Evolutionary conservation across 345 rosid species (phyloP).

Genomic region (Pistacia vera): DNA sequence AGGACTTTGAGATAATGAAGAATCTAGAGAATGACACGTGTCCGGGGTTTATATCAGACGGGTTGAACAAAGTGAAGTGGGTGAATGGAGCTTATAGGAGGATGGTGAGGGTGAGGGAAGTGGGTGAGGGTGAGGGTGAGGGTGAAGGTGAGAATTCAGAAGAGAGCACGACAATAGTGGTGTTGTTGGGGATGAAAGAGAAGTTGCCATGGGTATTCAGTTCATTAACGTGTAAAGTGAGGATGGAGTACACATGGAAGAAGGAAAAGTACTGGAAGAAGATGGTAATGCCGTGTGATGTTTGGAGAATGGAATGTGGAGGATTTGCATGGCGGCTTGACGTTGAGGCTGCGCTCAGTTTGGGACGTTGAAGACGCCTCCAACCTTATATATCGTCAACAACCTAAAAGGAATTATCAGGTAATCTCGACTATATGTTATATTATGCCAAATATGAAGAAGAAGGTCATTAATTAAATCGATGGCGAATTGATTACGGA

Average conservation of each 20-base stretch:
- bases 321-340: constrained; percentile 88
- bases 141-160: background rate
- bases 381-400: too few relatives aligned
- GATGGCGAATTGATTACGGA: too few relatives aligned
- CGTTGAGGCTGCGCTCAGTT: constrained; percentile 70
- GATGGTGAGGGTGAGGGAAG: constrained; percentile 37
- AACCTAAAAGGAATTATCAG: background rate
- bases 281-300: constrained; percentile 64
- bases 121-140: too few relatives aligned
- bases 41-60: constrained; percentile 71
- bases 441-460: too few relatives aligned
- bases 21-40: constrained; percentile 62
- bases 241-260: constrained; percentile 56
- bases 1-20: constrained; percentile 49
- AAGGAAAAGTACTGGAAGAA: constrained; percentile 39
- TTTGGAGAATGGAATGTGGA: constrained; percentile 71
- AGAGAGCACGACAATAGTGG: constrained; percentile 24
- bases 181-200: constrained; percentile 53
- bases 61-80: constrained; percentile 53
- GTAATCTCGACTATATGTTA: background rate
- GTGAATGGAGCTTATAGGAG: constrained; percentile 61
- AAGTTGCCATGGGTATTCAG: constrained; percentile 32
- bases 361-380: constrained; percentile 40
- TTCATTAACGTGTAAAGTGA: constrained; percentile 67
- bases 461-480: background rate